Base-by-base conservation (phyloP, 2,329 filamentous ascomycete genomes). In the Raffaelea ambrosiae region DNA sequence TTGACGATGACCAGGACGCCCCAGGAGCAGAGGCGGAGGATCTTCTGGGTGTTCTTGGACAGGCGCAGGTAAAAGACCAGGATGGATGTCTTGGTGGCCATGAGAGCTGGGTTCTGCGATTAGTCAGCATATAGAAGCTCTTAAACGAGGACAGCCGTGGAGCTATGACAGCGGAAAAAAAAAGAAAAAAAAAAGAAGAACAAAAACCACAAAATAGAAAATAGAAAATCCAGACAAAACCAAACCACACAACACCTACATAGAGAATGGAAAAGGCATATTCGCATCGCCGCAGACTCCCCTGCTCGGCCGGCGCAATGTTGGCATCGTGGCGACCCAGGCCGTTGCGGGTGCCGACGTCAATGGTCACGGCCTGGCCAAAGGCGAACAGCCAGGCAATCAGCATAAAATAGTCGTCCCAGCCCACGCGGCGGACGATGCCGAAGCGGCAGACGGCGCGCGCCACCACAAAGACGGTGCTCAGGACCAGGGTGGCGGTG, bases 41-140 rank as follows among this genome's bases (percentile, higher is more conserved):
- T 72, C 53, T 80, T 79, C 55, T 94, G 81, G 0, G 79, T 83
- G 50, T 88, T 86, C 57, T 83, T 84, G 22, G 88, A 86, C 43
- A 96, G 73, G 38, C 84, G 83, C 44, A 96, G 73, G 66, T 94
- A 96, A 65, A 96, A 96, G 46, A 93, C 75, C 49, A 96, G 73
- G 57, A 96, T 87, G n/a, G 88, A 94, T 0, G 87, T 89, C 67
- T 96, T 96, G 44, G 88, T 88, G 3, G 85, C 82, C 87, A 95
- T 94, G 48, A 95, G 72, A 3, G 87, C 84, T 13, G 89, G 89
- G 60, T 95, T 94, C 82, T 90, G 58, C n/a, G 10, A 29, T 23
- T 19, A 16, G 3, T 20, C 22, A 47, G 58, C 43, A 57, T 44
- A 18, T 20, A n/a, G 22, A 39, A 40, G 20, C 2, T 18, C 36